Conservation (phyloP, 176 grass and related monocot species). For the Oryza longistaminata region DNA sequence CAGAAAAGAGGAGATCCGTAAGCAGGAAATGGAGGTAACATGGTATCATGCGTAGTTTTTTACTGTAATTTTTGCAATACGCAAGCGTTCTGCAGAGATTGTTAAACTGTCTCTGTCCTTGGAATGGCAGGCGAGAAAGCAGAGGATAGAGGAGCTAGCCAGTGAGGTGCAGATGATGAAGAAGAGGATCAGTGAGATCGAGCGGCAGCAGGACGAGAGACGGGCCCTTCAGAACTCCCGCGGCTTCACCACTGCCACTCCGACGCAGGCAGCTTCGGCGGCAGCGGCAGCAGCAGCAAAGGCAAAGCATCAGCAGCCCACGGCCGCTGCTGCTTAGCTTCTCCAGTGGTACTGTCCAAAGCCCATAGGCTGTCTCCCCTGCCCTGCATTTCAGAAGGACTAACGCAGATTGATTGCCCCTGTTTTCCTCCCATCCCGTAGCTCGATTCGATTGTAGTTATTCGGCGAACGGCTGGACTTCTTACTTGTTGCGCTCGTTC, state of each 20-base stretch:
- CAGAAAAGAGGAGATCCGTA: slow-evolving; percentile 78
- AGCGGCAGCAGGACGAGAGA: slow-evolving; percentile 42
- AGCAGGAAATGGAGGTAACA: slow-evolving; percentile 72
- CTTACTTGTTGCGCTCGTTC: background rate
- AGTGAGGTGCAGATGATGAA: slow-evolving; percentile 53
- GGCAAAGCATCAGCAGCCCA: slow-evolving; percentile 15
- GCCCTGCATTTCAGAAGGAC: slow-evolving; percentile 7
- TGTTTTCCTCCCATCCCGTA: slow-evolving; percentile 12
- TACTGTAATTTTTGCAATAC: background rate
- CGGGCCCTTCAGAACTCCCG: slow-evolving; percentile 38
- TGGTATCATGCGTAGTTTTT: background rate
- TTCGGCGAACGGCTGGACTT: background rate
- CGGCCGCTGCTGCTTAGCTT: slow-evolving; percentile 30
- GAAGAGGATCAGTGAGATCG: slow-evolving; percentile 66
- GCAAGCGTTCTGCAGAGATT: background rate
- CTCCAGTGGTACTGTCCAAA: slow-evolving; percentile 6
- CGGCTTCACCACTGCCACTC: slow-evolving; percentile 28
- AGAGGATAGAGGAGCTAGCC: slow-evolving; percentile 56
- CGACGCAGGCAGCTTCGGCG: background rate
- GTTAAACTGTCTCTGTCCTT: background rate
- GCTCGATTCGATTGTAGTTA: slow-evolving; percentile 10
- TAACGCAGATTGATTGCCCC: slow-evolving; percentile 19
- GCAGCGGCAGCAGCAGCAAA: slow-evolving; percentile 9
- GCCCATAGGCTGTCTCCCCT: background rate
- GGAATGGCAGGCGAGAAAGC: slow-evolving; percentile 60